A percentile compares a stretch with the other conserved stretches of the same genome.
Evolutionary conservation across 75 land plant species (phyloP).

Genomic region (Larix kaempferi): DNA sequence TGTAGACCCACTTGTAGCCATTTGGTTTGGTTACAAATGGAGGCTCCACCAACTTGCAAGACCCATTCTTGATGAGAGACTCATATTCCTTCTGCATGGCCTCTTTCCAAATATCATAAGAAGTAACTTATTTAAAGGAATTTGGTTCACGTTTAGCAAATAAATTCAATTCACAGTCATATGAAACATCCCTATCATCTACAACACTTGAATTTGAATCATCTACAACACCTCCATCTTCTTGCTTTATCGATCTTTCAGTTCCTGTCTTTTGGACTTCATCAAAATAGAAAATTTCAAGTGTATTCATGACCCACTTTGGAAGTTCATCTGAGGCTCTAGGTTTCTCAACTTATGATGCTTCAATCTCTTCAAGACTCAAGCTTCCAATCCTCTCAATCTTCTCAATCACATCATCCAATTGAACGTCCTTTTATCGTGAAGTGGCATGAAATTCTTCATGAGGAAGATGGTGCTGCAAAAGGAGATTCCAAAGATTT

Average conservation of each 20-base stretch:
- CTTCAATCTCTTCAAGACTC: not conserved
- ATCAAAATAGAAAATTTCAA: no score
- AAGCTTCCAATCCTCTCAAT: no score
- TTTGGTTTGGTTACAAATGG: conserved; percentile 9
- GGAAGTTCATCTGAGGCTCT: not conserved
- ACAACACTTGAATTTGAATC: not conserved
- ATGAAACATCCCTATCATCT: not conserved
- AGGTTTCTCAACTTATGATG: not conserved
- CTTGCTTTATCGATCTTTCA: not conserved
- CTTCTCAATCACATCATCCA: not conserved
- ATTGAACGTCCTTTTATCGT: not conserved
- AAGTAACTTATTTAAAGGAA: not conserved
- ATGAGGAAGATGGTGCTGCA: not conserved
- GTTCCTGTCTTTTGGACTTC: not conserved
- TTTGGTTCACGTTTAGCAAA: no score
- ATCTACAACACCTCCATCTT: no score
- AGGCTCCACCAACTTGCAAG: conserved; percentile 9
- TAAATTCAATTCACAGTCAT: not conserved
- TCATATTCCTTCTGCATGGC: conserved; percentile 16
- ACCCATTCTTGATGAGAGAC: conserved; percentile 14
- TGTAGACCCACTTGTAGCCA: conserved; percentile 15
- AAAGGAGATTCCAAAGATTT: not conserved
- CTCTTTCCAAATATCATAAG: not conserved
- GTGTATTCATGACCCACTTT: not conserved
- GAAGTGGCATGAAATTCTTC: not conserved